A percentile compares a stretch with the other conserved stretches of the same genome.
These are phyloP conservation scores for Podospora pseudopauciseta DNA, from an alignment of 495 filamentous ascomycete species.

Conservation along the genomic window DNA sequence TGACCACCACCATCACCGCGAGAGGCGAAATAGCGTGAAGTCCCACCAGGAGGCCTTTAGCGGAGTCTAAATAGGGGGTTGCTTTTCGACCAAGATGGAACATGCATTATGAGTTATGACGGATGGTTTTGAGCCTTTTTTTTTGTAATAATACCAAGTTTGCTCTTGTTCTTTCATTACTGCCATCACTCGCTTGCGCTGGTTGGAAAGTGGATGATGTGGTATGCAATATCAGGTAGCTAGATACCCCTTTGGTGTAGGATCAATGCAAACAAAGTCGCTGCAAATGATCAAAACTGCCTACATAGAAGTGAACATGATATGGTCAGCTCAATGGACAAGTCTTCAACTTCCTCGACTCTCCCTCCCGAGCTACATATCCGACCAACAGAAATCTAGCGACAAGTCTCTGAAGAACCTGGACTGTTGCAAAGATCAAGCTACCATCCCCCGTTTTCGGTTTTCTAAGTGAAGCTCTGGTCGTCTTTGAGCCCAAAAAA, in stretches of 20 bases:
- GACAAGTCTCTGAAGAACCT: no score
- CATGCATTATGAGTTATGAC: constrained; percentile 8
- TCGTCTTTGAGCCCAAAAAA: no score
- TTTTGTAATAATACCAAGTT: background rate
- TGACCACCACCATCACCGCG: constrained; percentile 32
- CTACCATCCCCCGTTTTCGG: no score
- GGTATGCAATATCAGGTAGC: background rate
- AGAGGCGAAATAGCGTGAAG: constrained; percentile 37
- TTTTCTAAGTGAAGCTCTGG: no score
- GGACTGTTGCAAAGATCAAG: no score
- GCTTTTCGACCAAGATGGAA: background rate
- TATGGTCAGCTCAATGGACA: no score
- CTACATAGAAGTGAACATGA: no score
- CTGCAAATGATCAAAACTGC: background rate
- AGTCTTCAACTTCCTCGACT: no score
- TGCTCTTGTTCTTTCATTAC: background rate
- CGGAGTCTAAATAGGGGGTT: constrained; percentile 32
- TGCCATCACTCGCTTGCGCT: background rate
- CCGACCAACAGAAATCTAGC: no score
- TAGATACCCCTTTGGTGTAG: background rate
- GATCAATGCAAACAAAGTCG: background rate
- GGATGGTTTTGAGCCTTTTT: constrained; percentile 5
- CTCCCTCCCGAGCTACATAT: no score
- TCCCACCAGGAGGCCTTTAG: constrained; percentile 40
- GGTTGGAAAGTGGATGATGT: background rate